Evolutionary conservation across 129 eudicot species (phyloP).

Genomic region (Apium graveolens): DNA sequence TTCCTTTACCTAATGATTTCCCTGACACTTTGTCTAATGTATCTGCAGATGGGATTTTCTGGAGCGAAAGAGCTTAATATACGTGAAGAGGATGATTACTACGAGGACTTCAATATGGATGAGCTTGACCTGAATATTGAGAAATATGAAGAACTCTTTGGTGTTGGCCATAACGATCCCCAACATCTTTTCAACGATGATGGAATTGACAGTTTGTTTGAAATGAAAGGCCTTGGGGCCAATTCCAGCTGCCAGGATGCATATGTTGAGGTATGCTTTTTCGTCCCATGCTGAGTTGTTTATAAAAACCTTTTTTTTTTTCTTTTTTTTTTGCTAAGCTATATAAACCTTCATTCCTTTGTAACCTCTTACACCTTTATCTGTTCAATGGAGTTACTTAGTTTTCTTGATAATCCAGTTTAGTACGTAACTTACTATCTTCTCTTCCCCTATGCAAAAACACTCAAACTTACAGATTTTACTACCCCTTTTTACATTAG

Average conservation of each 20-base stretch:
- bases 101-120: slow-evolving; percentile 64
- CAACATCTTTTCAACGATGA: slow-evolving; percentile 67
- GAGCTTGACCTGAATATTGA: slow-evolving; percentile 70
- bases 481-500: background rate
- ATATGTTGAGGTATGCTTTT: slow-evolving; percentile 42
- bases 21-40: background rate
- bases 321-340: too few relatives aligned
- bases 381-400: background rate
- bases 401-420: background rate
- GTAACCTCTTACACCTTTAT: background rate
- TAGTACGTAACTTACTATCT: background rate
- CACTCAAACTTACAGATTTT: background rate
- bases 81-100: slow-evolving; percentile 39
- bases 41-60: slow-evolving; percentile 33
- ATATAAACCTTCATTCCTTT: background rate
- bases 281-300: background rate
- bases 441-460: background rate
- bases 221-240: slow-evolving; percentile 31
- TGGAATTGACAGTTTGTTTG: slow-evolving; percentile 63
- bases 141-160: slow-evolving; percentile 75
- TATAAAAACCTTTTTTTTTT: background rate
- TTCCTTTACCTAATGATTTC: background rate
- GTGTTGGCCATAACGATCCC: slow-evolving; percentile 50
- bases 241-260: slow-evolving; percentile 34
- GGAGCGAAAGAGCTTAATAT: slow-evolving; percentile 37